Conservation (phyloP, 2,329 filamentous ascomycete species). For the Diaporthe vexans region DNA sequence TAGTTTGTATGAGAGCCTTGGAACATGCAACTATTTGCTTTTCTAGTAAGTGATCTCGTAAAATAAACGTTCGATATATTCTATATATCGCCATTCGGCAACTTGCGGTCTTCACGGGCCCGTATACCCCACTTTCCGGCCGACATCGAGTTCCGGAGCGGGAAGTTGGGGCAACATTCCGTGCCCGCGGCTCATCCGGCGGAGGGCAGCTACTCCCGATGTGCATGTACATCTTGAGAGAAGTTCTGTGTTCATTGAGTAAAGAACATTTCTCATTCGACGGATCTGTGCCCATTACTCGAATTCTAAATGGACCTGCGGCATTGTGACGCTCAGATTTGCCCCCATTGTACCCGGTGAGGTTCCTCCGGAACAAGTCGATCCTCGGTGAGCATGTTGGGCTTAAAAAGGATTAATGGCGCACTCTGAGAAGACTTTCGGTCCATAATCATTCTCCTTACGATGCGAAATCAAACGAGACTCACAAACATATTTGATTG, state of each 20-base stretch:
- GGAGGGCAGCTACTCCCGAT: neutral
- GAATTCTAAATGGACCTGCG: neutral
- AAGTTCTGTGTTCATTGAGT: neutral
- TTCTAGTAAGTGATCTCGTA: neutral
- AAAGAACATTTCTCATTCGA: too few relatives aligned
- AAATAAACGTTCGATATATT: neutral
- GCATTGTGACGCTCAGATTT: neutral
- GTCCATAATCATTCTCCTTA: too few relatives aligned
- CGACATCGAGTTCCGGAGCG: neutral
- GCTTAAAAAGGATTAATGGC: too few relatives aligned
- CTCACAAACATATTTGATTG: neutral
- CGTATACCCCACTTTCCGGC: slow-evolving; percentile 25
- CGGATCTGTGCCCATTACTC: neutral
- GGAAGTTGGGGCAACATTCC: slow-evolving; percentile 23
- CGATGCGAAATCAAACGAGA: too few relatives aligned
- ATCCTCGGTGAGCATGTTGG: too few relatives aligned
- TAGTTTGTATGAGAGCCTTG: too few relatives aligned
- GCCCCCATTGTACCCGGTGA: too few relatives aligned
- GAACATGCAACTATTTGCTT: neutral
- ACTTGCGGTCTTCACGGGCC: neutral
- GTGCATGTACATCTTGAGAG: neutral
- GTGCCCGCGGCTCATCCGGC: neutral
- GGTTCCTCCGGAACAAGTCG: too few relatives aligned
- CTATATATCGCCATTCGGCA: neutral
- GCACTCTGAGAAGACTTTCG: too few relatives aligned